Evolutionary conservation across 2,329 filamentous ascomycete genomes (phyloP).

Genomic region (Ceratocystis huliohia): DNA sequence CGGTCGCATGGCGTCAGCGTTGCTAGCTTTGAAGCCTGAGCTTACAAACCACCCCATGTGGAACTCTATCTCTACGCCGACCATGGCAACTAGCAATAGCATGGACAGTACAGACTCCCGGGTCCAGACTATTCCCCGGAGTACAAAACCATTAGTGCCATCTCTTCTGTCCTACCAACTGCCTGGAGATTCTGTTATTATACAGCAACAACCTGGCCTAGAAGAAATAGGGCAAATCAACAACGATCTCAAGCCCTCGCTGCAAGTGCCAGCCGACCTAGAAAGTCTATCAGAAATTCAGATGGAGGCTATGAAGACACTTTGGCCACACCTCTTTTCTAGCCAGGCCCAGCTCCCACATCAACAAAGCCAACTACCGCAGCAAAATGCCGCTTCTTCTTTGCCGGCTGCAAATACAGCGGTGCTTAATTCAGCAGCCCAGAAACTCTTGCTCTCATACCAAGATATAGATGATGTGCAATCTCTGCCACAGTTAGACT

Average conservation of each 20-base stretch:
- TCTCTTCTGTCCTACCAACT: background rate
- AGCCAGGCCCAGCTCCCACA: background rate
- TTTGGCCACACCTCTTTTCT: slow-evolving; percentile 11
- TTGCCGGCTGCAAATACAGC: background rate
- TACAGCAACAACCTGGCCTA: background rate
- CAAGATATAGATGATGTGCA: background rate
- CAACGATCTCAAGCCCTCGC: background rate
- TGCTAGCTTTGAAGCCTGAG: slow-evolving; percentile 13
- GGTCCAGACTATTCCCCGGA: background rate
- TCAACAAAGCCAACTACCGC: background rate
- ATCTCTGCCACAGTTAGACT: background rate
- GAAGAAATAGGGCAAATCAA: background rate
- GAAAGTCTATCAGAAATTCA: background rate
- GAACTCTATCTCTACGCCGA: background rate
- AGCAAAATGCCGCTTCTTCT: background rate
- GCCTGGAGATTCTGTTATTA: background rate
- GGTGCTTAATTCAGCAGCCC: background rate
- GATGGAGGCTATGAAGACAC: background rate
- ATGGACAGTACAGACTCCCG: background rate
- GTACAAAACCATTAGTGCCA: background rate
- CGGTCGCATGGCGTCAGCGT: slow-evolving; percentile 8
- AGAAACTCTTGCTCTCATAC: background rate
- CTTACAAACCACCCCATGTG: slow-evolving; percentile 14
- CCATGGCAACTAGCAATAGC: background rate
- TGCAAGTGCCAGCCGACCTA: background rate